Percentiles rank a stretch among this genome's conserved stretches.
Conservation (phyloP, 2,329 filamentous ascomycete genomes). For the Aspergillus costaricaensis region DNA sequence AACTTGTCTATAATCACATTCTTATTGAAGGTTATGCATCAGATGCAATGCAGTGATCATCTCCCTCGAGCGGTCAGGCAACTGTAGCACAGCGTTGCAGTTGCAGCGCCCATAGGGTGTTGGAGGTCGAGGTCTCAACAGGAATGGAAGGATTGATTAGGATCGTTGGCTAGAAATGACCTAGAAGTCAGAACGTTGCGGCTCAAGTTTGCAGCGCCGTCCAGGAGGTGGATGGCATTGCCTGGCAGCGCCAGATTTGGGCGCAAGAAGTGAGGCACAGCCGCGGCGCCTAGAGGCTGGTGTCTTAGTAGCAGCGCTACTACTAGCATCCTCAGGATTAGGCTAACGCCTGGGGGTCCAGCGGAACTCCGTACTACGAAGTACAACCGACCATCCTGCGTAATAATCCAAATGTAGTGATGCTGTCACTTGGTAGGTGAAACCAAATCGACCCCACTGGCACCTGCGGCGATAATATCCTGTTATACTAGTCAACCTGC, state of each 20-base stretch:
- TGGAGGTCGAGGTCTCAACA: neutral
- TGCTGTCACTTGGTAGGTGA: neutral
- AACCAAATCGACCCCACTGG: neutral
- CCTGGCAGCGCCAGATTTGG: neutral
- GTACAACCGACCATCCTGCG: neutral
- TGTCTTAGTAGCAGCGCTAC: no score
- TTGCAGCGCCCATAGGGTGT: neutral
- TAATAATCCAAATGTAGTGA: neutral
- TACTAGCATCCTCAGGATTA: neutral
- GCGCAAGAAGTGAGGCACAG: neutral
- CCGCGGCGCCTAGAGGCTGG: slow-evolving; percentile 1
- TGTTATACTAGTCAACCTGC: slow-evolving; percentile 5
- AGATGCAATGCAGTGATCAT: neutral
- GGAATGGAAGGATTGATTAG: slow-evolving; percentile 3
- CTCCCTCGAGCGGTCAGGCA: neutral
- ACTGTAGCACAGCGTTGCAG: neutral
- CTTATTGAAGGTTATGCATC: neutral
- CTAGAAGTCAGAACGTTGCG: slow-evolving; percentile 3
- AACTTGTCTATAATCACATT: neutral
- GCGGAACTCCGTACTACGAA: neutral
- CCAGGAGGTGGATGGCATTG: no score
- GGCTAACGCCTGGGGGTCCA: neutral
- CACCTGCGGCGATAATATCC: neutral
- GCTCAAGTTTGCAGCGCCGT: neutral
- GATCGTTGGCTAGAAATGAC: neutral